These are phyloP conservation scores for Phytophthora boehmeriae DNA, from an alignment of 352 stramenopile genomes.

Conservation along the genomic window DNA sequence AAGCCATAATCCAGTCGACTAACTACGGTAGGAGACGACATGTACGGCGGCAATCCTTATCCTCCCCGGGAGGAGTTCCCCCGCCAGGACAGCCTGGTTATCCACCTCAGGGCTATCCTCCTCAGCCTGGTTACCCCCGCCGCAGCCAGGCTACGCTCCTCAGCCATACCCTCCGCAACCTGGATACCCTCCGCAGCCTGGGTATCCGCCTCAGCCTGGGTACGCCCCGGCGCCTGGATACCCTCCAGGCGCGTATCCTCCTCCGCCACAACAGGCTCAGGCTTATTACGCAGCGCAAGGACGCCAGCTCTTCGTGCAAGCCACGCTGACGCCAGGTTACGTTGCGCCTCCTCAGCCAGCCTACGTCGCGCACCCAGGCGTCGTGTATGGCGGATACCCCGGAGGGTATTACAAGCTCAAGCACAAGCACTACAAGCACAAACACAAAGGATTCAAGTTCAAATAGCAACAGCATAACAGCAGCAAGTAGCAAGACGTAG, in stretches of 20 bases:
- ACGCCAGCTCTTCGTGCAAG: slow-evolving; percentile 73
- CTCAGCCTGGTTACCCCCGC: slow-evolving; percentile 23
- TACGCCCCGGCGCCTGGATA: slow-evolving; percentile 21
- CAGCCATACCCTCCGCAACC: slow-evolving; percentile 23
- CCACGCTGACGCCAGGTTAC: slow-evolving; percentile 49
- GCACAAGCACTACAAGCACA: slow-evolving; percentile 59
- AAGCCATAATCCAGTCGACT: slow-evolving; percentile 27
- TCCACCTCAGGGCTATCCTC: slow-evolving; percentile 30
- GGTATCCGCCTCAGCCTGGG: slow-evolving; percentile 41
- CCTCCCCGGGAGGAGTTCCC: slow-evolving; percentile 34
- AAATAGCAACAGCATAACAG: slow-evolving; percentile 24
- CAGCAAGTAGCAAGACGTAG: not conserved
- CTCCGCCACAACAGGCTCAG: slow-evolving; percentile 50
- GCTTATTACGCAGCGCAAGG: slow-evolving; percentile 73
- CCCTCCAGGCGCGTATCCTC: slow-evolving; percentile 40
- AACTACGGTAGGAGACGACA: slow-evolving; percentile 16
- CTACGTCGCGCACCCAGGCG: slow-evolving; percentile 68
- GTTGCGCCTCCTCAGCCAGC: slow-evolving; percentile 42
- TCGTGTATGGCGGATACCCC: slow-evolving; percentile 54
- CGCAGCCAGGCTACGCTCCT: slow-evolving; percentile 31
- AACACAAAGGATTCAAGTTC: slow-evolving; percentile 62
- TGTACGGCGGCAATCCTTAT: slow-evolving; percentile 34
- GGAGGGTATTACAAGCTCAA: slow-evolving; percentile 69
- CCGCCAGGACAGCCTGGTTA: slow-evolving; percentile 35
- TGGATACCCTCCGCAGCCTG: slow-evolving; percentile 38